Evolutionary conservation across 2,329 filamentous ascomycete genomes (phyloP), one percentile per base, ranked within the genome.

Genomic region (Exophiala viscosa): DNA sequence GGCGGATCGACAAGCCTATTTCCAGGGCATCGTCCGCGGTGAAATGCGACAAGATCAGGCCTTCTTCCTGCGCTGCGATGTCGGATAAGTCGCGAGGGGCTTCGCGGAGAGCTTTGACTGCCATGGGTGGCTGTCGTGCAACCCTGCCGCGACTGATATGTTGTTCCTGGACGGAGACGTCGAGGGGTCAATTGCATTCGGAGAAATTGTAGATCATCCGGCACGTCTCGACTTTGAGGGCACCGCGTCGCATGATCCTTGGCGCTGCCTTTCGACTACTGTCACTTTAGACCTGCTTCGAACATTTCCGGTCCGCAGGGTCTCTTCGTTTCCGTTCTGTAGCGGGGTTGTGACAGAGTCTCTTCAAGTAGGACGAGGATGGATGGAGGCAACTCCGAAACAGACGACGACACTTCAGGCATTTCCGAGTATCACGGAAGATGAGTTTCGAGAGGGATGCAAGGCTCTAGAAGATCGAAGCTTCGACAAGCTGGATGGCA

Each of bases 401-500:
- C n/a, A 45, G 35, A 55, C 45, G 51, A 34, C 14, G 10, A 48
- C 58, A 39, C 47, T 70, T 38, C 64, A 63, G 44, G 52, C 51
- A 45, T 89, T 85, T 64, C 86, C 86, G 5, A 80, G 78, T 53
- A 75, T 89, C 23, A 78, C 70, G 9, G 63, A 70, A 9, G 76
- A 81, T 36, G 85, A 88, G 64, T 89, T 89, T 59, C 70, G 79
- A 48, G 77, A 82, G 63, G 80, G 77, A 49, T 88, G 86, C 67
- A 80, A 85, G 75, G 64, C 82, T 78, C 48, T 82, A 72, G 66
- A 62, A 59, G 58, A 57, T 57, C 66, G 66, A 65, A 69, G 54
- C 40, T 18, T 34, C 7, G 52, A 55, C 45, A 45, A 18, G 15
- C 18, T 62, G 10, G 46, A 52, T 28, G 50, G 46, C 14, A 64